A percentile compares a stretch with the other conserved stretches of the same genome.
Conservation (phyloP, 2,329 filamentous ascomycete genomes). For the Diaporthe ilicicola region DNA sequence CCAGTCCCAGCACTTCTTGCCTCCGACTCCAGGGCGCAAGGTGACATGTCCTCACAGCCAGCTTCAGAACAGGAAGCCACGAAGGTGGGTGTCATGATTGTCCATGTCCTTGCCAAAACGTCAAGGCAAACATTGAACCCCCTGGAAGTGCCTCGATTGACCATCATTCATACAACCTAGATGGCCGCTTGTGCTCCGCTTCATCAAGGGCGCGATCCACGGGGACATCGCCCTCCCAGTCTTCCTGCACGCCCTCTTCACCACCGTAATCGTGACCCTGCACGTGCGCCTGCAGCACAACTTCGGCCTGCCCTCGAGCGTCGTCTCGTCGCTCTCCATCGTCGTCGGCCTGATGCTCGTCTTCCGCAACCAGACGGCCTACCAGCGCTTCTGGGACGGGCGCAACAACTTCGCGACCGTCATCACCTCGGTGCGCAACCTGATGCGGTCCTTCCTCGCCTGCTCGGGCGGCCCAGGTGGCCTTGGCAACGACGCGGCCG, state of each 20-base stretch:
- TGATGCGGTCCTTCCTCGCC: constrained; percentile 20
- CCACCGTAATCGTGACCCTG: constrained; percentile 11
- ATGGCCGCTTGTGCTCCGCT: constrained; percentile 26
- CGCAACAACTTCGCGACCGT: constrained; percentile 22
- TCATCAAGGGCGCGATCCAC: constrained; percentile 27
- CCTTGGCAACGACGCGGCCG: neutral
- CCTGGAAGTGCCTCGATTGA: neutral
- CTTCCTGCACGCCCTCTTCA: constrained; percentile 9
- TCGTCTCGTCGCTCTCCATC: constrained; percentile 24
- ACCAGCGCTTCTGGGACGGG: constrained; percentile 28
- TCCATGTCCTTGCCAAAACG: neutral
- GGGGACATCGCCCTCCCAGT: constrained; percentile 11
- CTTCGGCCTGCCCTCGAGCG: constrained; percentile 20
- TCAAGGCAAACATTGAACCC: neutral
- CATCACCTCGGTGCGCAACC: constrained; percentile 12
- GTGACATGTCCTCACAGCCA: constrained; percentile 26
- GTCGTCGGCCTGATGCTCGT: constrained; percentile 26
- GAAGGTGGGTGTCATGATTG: constrained; percentile 13
- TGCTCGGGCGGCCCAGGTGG: constrained; percentile 16
- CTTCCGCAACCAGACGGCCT: constrained; percentile 28
- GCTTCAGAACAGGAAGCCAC: constrained; percentile 13
- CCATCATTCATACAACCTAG: neutral
- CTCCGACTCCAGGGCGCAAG: constrained; percentile 18
- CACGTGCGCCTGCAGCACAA: constrained; percentile 19
- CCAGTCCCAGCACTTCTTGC: constrained; percentile 5